These are phyloP conservation scores for Phytopythium boreale DNA, from an alignment of 352 stramenopile genomes.

Conservation along the genomic window DNA sequence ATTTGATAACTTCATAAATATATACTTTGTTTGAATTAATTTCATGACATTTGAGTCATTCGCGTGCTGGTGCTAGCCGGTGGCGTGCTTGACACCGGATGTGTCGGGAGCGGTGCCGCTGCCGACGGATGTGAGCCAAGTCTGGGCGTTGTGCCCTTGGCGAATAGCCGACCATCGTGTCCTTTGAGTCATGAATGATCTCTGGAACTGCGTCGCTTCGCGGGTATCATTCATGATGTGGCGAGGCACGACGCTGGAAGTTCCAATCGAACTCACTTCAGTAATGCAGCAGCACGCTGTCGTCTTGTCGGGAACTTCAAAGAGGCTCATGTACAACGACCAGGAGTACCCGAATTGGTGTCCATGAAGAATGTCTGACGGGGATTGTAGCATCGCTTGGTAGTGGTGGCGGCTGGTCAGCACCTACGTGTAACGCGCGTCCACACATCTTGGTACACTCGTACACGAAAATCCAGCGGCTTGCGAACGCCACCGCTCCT, in stretches of 20 bases:
- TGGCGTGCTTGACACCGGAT: constrained; percentile 1
- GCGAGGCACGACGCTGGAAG: neutral
- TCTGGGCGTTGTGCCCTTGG: neutral
- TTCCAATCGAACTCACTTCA: too few relatives aligned
- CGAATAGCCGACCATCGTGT: neutral
- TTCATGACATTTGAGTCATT: neutral
- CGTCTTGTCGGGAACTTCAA: neutral
- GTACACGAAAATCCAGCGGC: neutral
- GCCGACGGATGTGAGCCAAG: neutral
- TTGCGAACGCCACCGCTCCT: neutral
- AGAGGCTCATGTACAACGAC: neutral
- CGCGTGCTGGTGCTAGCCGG: neutral
- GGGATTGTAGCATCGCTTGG: neutral
- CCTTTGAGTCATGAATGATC: neutral
- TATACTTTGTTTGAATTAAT: neutral
- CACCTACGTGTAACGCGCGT: neutral
- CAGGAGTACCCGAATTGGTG: neutral
- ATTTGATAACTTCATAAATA: neutral
- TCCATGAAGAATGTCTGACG: neutral
- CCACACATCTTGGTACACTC: neutral
- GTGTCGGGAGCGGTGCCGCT: neutral
- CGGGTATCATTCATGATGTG: neutral
- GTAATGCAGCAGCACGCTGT: too few relatives aligned
- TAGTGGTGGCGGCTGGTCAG: neutral
- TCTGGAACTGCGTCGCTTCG: neutral